A percentile compares a stretch with the other conserved stretches of the same genome.
Conservation (phyloP, 2,329 filamentous ascomycete genomes). For the Sarocladium brachiariae region DNA sequence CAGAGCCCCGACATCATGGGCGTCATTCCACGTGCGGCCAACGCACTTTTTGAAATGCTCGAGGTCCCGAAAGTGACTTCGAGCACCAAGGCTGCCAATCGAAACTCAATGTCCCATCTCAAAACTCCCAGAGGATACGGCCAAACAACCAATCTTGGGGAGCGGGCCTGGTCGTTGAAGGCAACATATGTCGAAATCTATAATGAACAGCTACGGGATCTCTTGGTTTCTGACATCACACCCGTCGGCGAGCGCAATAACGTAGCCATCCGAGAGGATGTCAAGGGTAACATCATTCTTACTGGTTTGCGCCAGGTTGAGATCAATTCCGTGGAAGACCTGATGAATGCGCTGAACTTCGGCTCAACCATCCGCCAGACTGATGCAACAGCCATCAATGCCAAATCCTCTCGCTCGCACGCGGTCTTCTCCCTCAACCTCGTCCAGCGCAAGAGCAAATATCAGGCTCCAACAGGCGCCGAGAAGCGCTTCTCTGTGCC, state of each 20-base stretch:
- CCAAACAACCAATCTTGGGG: conserved; percentile 40
- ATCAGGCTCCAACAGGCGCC: conserved; percentile 34
- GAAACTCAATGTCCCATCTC: conserved; percentile 68
- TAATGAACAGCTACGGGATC: conserved; percentile 89
- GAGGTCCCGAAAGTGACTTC: conserved; percentile 48
- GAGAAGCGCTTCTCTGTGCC: conserved; percentile 88
- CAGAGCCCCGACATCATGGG: conserved; percentile 67
- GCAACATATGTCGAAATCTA: conserved; percentile 97
- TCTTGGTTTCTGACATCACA: conserved; percentile 71
- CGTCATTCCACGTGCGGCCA: conserved; percentile 89
- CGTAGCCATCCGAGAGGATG: conserved; percentile 91
- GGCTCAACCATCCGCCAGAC: conserved; percentile 94
- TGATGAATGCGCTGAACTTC: conserved; percentile 83
- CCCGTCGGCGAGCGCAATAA: conserved; percentile 62
- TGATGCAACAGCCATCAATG: conserved; percentile 94
- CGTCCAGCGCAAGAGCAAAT: conserved; percentile 69
- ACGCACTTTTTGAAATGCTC: conserved; percentile 80
- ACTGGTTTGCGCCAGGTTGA: conserved; percentile 83
- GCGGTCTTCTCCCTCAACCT: conserved; percentile 95
- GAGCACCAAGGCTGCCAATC: conserved; percentile 38
- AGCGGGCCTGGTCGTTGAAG: conserved; percentile 84
- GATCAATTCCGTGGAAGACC: conserved; percentile 85
- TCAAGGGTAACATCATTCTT: conserved; percentile 87
- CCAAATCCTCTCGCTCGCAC: conserved; percentile 94
- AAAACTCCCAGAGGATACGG: conserved; percentile 69